These are phyloP conservation scores for Melampsora medusae DNA, from an alignment of 1,284 basidiomycete species.

Conservation along the genomic window DNA sequence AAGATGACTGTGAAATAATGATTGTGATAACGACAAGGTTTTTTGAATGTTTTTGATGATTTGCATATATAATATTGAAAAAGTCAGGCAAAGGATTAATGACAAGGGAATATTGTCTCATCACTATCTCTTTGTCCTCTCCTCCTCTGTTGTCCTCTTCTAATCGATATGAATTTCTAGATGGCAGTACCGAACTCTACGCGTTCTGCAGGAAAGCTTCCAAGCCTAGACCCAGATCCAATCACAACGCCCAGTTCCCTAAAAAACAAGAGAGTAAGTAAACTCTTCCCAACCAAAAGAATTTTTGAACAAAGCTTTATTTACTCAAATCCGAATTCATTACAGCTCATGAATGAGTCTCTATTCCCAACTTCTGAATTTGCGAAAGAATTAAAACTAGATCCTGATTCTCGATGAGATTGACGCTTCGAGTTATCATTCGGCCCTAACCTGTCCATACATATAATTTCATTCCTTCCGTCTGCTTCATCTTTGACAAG, in stretches of 20 bases:
- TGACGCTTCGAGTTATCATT: background rate
- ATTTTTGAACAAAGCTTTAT: background rate
- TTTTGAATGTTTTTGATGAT: background rate
- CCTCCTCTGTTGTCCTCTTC: background rate
- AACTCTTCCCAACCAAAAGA: background rate
- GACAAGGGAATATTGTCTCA: background rate
- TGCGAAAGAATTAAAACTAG: background rate
- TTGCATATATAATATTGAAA: background rate
- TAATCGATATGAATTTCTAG: background rate
- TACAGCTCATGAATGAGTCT: slow-evolving; percentile 4
- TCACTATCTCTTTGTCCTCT: background rate
- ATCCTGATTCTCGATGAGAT: background rate
- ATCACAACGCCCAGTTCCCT: background rate
- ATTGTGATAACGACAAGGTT: background rate
- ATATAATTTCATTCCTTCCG: background rate
- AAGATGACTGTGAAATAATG: background rate
- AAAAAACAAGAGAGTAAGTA: background rate
- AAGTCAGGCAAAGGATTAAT: background rate
- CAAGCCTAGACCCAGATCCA: background rate
- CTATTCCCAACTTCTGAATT: slow-evolving; percentile 1
- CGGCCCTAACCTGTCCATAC: background rate
- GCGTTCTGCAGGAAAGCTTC: background rate
- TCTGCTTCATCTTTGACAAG: background rate
- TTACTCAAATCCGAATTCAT: slow-evolving; percentile 7
- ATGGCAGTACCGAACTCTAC: background rate